phyloP scores from a whole-genome alignment of 148 eudicot genomes.

The Fallopia convolvulus region DNA sequence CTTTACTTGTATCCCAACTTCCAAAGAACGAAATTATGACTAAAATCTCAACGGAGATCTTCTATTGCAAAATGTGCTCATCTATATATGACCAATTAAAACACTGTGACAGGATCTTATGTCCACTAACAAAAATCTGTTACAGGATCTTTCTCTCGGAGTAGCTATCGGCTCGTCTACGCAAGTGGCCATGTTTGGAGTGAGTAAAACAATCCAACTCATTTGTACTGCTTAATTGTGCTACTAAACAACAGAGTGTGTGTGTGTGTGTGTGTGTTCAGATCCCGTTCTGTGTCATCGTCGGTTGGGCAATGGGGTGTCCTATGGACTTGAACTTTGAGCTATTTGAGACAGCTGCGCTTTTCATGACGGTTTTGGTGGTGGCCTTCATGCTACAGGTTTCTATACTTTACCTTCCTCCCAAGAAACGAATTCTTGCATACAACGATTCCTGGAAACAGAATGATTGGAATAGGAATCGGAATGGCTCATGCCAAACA shows the following conservation, averaged over 20 bases:
- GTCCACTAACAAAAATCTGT: background rate
- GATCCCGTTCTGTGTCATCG: constrained; percentile 48
- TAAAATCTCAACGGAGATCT: background rate
- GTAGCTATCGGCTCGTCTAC: constrained; percentile 54
- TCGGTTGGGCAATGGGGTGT: constrained; percentile 38
- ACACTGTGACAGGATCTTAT: too few species aligned
- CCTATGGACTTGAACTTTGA: constrained; percentile 46
- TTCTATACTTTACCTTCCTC: background rate
- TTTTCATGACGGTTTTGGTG: constrained; percentile 41
- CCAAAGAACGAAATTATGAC: background rate
- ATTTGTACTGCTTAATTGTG: too few species aligned
- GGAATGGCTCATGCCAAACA: too few species aligned
- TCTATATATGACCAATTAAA: too few species aligned
- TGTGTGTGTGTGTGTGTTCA: constrained; percentile 2
- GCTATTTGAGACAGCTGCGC: constrained; percentile 45
- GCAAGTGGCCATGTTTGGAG: constrained; percentile 50
- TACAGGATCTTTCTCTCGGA: constrained; percentile 46
- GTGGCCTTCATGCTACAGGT: constrained; percentile 57
- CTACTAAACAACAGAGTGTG: too few species aligned
- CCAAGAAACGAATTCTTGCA: background rate
- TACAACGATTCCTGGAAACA: background rate
- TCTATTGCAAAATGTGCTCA: too few species aligned
- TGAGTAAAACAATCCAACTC: constrained; percentile 10
- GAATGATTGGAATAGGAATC: too few species aligned
- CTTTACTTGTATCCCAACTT: background rate